Base-by-base conservation (phyloP, 257 asterid species). In the Petunia axillaris region DNA sequence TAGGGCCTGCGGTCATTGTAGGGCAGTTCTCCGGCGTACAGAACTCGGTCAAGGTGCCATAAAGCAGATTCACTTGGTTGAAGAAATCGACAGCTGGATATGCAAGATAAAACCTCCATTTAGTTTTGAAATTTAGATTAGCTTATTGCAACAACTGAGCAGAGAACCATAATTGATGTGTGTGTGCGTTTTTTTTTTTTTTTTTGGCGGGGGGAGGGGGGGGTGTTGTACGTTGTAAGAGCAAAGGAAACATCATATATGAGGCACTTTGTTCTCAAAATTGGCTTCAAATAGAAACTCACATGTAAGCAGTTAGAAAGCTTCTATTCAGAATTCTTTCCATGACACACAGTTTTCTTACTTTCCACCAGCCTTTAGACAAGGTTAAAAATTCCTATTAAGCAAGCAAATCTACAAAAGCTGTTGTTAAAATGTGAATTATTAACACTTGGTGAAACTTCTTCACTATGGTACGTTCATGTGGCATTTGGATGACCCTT, bases 1-100 rank as follows among this genome's bases (percentile, higher is more conserved):
- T 95, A 36, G 98, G 97, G 63, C 98, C 98, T n/a, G 98, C 98
- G 48, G 98, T 83, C 98, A 95, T 95, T 73, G 96, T 93, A 35
- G 95, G 98, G 89, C 98, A 95, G 90, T 84, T 91, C 85, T 90
- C 96, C 7, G 98, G 84, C 1, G 98, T 95, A 67, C 98, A 94
- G 88, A 94, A 94, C 88, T 93, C 97, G 8, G 98, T 93, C 78
- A 94, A 94, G 46, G 98, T 94, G 86, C 98, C 97, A 84, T 87
- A 94, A 71, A 94, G 97, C 85, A 94, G 92, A 88, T 94, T 93
- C 89, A 94, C 98, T 88, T 93, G 97, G 87, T 91, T 93, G 96
- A 93, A 94, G 91, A 93, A 94, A 82, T 93, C 98, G 9, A 93
- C 98, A 83, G 98, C 98, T 94, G 94, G 64, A 89, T 78, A 90